phyloP scores from a whole-genome alignment of 2,329 filamentous ascomycete species.

The Xylariaceae sp. region DNA sequence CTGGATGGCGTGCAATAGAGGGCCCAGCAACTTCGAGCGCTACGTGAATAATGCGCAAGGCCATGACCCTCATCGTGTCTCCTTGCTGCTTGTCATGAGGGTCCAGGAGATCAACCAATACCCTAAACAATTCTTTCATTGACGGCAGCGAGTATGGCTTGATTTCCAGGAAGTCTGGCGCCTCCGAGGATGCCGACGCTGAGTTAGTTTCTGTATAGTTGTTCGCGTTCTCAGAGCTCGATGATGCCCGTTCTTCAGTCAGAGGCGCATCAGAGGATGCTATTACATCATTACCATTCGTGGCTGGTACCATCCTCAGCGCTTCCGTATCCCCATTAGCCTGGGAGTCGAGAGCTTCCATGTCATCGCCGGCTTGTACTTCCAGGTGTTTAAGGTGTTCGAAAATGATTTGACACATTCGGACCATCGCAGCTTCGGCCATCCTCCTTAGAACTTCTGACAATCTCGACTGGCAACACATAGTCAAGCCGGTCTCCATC shows the following conservation, averaged over 20 bases:
- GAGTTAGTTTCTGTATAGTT: slow-evolving; percentile 29
- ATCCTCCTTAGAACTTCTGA: slow-evolving; percentile 87
- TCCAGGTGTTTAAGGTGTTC: slow-evolving; percentile 85
- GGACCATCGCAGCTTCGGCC: slow-evolving; percentile 94
- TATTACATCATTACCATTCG: slow-evolving; percentile 59
- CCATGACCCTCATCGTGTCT: slow-evolving; percentile 96
- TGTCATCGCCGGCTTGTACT: slow-evolving; percentile 65
- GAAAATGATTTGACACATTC: slow-evolving; percentile 99
- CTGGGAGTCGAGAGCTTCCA: slow-evolving; percentile 61
- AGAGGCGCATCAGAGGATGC: slow-evolving; percentile 45
- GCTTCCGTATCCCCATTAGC: slow-evolving; percentile 66
- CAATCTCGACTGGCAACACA: slow-evolving; percentile 90
- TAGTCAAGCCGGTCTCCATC: slow-evolving; percentile 97
- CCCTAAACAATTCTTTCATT: slow-evolving; percentile 88
- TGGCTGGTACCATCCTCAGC: slow-evolving; percentile 78
- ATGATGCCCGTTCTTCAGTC: slow-evolving; percentile 39
- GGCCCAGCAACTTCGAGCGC: slow-evolving; percentile 94
- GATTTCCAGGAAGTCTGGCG: slow-evolving; percentile 47
- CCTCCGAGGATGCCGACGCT: slow-evolving; percentile 23
- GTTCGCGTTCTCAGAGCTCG: slow-evolving; percentile 40
- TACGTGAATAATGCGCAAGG: slow-evolving; percentile 92
- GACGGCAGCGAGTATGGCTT: slow-evolving; percentile 91
- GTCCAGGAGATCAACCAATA: slow-evolving; percentile 88
- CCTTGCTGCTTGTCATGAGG: slow-evolving; percentile 90
- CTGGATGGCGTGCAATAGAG: slow-evolving; percentile 88